These are phyloP conservation scores for Thelephora aurantiotincta DNA, from an alignment of 768 basidiomycete species.

Conservation along the genomic window DNA sequence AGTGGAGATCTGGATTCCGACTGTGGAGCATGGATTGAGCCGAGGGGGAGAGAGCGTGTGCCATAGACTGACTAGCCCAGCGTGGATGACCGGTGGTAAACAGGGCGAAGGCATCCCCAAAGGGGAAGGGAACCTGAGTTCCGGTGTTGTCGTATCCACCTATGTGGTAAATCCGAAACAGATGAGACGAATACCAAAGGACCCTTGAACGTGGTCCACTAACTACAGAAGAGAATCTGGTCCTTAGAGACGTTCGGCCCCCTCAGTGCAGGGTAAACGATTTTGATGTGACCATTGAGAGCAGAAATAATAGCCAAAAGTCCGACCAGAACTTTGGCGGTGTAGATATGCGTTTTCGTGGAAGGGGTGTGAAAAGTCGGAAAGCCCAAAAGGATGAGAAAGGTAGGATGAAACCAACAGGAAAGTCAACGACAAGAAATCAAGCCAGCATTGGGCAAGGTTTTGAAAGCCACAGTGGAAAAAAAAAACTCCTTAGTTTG, in stretches of 20 bases:
- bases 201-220: conserved; percentile 9
- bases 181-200: neutral
- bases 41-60: conserved; percentile 4
- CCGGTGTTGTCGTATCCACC: conserved; percentile 45
- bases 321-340: conserved; percentile 20
- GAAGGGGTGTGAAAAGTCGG: too few relatives aligned
- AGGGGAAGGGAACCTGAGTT: conserved; percentile 57
- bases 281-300: conserved; percentile 64
- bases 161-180: conserved; percentile 13
- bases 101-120: conserved; percentile 43
- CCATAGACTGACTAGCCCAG: conserved; percentile 35
- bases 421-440: too few relatives aligned
- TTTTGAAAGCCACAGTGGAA: too few relatives aligned
- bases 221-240: conserved; percentile 59
- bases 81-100: conserved; percentile 51
- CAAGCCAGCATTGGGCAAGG: too few relatives aligned
- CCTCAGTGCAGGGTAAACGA: conserved; percentile 61
- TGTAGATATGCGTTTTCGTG: conserved; percentile 19
- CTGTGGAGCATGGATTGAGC: conserved; percentile 15
- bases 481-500: too few relatives aligned
- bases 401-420: too few relatives aligned
- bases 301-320: conserved; percentile 20
- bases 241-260: conserved; percentile 48
- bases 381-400: too few relatives aligned
- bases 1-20: conserved; percentile 39